Evolutionary conservation across 768 basidiomycete species (phyloP).

Genomic region (Mycena kentingensis): DNA sequence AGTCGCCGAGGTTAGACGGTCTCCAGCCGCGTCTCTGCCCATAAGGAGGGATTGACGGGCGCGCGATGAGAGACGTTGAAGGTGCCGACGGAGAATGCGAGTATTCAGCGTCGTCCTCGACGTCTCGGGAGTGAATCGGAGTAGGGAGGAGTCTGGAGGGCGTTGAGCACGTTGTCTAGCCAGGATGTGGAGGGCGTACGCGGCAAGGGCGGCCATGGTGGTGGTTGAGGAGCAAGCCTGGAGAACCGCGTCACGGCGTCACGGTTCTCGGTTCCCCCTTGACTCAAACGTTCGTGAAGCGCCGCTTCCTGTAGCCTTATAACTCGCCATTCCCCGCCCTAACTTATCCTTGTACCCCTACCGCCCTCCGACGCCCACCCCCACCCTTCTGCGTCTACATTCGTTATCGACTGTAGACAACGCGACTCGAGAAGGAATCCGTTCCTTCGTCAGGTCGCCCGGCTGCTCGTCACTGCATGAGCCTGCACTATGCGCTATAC

Average conservation of each 20-base stretch:
- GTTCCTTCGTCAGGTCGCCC: slow-evolving; percentile 40
- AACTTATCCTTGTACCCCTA: slow-evolving; percentile 17
- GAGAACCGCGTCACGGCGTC: neutral
- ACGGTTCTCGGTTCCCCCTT: neutral
- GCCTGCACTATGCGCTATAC: slow-evolving; percentile 74
- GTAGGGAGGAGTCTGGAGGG: too few relatives aligned
- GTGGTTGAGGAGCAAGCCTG: neutral
- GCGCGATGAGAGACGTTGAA: slow-evolving; percentile 47
- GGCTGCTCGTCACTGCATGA: slow-evolving; percentile 58
- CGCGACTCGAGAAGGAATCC: slow-evolving; percentile 31
- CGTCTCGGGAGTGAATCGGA: slow-evolving; percentile 55
- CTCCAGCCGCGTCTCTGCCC: slow-evolving; percentile 86
- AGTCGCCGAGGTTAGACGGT: slow-evolving; percentile 81
- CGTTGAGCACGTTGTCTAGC: too few relatives aligned
- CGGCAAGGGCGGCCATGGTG: slow-evolving; percentile 62
- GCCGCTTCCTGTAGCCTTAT: slow-evolving; percentile 18
- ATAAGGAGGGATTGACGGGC: slow-evolving; percentile 73
- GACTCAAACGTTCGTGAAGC: slow-evolving; percentile 14
- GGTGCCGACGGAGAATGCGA: slow-evolving; percentile 33
- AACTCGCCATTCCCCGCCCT: slow-evolving; percentile 2
- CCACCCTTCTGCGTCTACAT: slow-evolving; percentile 23
- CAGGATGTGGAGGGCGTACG: slow-evolving; percentile 46
- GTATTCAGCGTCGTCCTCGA: slow-evolving; percentile 66
- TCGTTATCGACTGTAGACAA: slow-evolving; percentile 28
- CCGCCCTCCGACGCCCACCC: neutral